Percentiles rank a stretch among this genome's conserved stretches.
These are phyloP conservation scores for Papiliotrema nemorosa DNA, from an alignment of 1,284 basidiomycete species.

Conservation along the genomic window DNA sequence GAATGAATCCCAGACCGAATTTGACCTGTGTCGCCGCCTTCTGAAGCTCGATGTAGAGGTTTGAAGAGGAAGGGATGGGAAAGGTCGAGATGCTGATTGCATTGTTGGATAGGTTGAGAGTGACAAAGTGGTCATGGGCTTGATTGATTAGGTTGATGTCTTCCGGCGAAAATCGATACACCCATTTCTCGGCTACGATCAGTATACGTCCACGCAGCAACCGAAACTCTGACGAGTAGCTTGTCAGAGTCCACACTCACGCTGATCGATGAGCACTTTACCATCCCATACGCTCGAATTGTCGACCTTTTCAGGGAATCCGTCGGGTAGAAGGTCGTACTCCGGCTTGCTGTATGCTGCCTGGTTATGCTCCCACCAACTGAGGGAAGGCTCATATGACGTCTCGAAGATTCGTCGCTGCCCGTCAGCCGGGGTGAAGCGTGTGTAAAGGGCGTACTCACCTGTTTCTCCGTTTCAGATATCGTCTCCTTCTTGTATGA, in stretches of 20 bases:
- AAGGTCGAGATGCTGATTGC: constrained; percentile 18
- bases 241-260: constrained; percentile 7
- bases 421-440: not conserved
- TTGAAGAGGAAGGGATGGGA: constrained; percentile 17
- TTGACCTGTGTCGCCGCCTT: constrained; percentile 16
- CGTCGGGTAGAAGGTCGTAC: constrained; percentile 19
- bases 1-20: constrained; percentile 20
- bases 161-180: constrained; percentile 19
- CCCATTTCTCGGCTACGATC: constrained; percentile 20
- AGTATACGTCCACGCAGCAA: not conserved
- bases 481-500: not conserved
- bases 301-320: constrained; percentile 17
- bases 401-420: constrained; percentile 18
- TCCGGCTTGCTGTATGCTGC: constrained; percentile 13
- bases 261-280: constrained; percentile 22
- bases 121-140: constrained; percentile 21
- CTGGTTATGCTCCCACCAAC: constrained; percentile 24
- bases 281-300: constrained; percentile 24
- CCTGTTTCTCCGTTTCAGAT: constrained; percentile 10
- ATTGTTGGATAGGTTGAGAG: constrained; percentile 17
- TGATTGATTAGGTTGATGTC: constrained; percentile 17
- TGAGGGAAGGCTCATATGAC: constrained; percentile 18
- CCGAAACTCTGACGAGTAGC: not conserved
- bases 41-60: constrained; percentile 13
- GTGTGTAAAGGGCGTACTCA: not conserved